Base-by-base conservation (phyloP, 345 rosid species). In the Gossypium thurberi region DNA sequence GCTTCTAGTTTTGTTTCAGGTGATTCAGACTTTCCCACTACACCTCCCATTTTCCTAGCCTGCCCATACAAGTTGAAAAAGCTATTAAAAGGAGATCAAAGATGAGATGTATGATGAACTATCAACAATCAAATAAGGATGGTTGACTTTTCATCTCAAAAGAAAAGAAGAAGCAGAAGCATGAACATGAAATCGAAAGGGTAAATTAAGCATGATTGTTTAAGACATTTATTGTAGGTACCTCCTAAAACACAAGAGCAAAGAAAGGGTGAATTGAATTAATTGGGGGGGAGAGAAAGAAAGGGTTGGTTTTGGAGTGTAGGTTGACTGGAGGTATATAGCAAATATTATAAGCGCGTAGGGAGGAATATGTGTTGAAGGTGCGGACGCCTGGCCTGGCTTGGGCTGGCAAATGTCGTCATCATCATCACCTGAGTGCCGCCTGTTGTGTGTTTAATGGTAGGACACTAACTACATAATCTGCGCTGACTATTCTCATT, bases 1-100 rank as follows among this genome's bases (percentile, higher is more conserved):
- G 91, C 86, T 79, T 94, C 98, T 10, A 94, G 84, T 82, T 92
- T 89, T 53, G 94, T 88, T 82, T 89, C 97, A 40, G 89, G 68
- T 18, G 85, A 25, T 72, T 78, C 87, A 23, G 58, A 71, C 80
- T 84, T 92, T 46, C 83, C 90, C 37, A 70, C 68, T 33, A 72
- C 78, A 66, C 78, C 92, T 77, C 98, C 98, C 98, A 95, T 94
- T 61, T 73, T 71, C 74, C 28, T 42, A 26, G 59, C 76, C 87
- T 57, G 65, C 37, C 74, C 51, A 73, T 8, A 70, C 14, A 17
- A 76, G 55, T 21, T 53, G 23, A 53, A 57, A 11, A 62, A 14
- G 10, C 26, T 57, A 46, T 74, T 51, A 63, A 71, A 42, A 44
- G 9, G 28, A 59, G 10, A 50, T 11, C 2, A 3, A 33, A 11